Base-by-base conservation (phyloP, 1,284 basidiomycete species). In the Cutaneotrichosporon cyanovorans region DNA sequence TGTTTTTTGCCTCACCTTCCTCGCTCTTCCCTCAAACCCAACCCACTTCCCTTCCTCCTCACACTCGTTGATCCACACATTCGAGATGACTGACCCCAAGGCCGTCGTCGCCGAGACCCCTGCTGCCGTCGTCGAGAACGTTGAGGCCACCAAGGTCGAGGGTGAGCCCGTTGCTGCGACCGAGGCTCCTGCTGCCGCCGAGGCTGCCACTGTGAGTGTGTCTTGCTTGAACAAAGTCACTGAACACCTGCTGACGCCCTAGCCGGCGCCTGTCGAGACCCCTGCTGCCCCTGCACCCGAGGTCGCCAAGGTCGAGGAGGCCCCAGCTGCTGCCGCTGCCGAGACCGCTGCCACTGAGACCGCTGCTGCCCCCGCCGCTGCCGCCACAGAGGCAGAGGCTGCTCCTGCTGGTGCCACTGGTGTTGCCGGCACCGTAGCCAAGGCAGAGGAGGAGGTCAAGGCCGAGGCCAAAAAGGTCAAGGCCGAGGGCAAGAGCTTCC, bases 251-350 rank as follows among this genome's bases (percentile, higher is more conserved):
- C 25, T 12, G 25, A 7, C 25, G 8, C 25, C 25, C 8, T 28
- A 35, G 28, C 28, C 35, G 63, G 80, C 83, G 0, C 84, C 87
- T 62, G 68, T 84, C 45, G 48, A 45, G 36, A 40, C 50, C 28
- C 36, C 45, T 46, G 23, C 40, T 35, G 55, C 44, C 31, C 56
- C 55, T 46, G n/a, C n/a, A n/a, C n/a, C n/a, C n/a, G 55, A 58
- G 38, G 38, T 46, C n/a, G 51, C 50, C 21, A 31, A 48, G 2
- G 51, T 41, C 40, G 38, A 51, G 23, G 50, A 44, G 12, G 40
- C 51, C 25, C 54, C 53, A 18, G 60, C 56, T 34, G 28, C 50
- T 18, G 36, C 35, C n/a, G 36, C 34, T 30, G 43, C 23, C 28
- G 45, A 43, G 37, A 22, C 44, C 14, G 41, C 38, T 31, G 28